These are phyloP conservation scores for Sugiyamaella novakii DNA, from an alignment of 1,139 yeast genomes.

Conservation along the genomic window DNA sequence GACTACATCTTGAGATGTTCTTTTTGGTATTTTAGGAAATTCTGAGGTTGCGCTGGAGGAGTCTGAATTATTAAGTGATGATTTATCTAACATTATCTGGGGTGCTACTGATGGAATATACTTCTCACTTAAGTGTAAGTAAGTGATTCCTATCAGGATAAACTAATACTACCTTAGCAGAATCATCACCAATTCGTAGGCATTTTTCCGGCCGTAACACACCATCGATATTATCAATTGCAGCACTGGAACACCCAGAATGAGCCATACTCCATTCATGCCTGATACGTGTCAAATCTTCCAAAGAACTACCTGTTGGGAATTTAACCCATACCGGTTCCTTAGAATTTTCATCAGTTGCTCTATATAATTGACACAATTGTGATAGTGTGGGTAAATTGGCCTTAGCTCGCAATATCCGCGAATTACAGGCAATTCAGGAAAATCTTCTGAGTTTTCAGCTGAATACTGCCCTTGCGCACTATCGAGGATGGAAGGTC, in stretches of 20 bases:
- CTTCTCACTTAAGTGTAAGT: conserved; percentile 32
- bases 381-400: conserved; percentile 32
- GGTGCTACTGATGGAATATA: conserved; percentile 26
- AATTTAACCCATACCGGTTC: conserved; percentile 34
- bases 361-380: conserved; percentile 36
- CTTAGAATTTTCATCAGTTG: conserved; percentile 25
- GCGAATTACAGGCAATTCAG: conserved; percentile 25
- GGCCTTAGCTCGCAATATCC: conserved; percentile 34
- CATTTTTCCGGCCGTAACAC: conserved; percentile 34
- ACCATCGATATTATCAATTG: conserved; percentile 30
- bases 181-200: conserved; percentile 28
- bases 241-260: conserved; percentile 22
- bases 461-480: conserved; percentile 8
- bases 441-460: conserved; percentile 9
- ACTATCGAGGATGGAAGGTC: conserved; percentile 16
- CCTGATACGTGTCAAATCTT: conserved; percentile 36
- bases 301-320: conserved; percentile 34
- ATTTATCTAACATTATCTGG: neutral
- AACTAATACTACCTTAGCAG: conserved; percentile 31
- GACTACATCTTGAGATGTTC: conserved; percentile 36
- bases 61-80: neutral
- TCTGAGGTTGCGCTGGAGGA: neutral
- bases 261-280: conserved; percentile 38
- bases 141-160: conserved; percentile 31
- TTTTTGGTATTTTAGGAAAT: conserved; percentile 15